Evolutionary conservation across 2,329 filamentous ascomycete species (phyloP).

Genomic region (Aspergillus texensis): DNA sequence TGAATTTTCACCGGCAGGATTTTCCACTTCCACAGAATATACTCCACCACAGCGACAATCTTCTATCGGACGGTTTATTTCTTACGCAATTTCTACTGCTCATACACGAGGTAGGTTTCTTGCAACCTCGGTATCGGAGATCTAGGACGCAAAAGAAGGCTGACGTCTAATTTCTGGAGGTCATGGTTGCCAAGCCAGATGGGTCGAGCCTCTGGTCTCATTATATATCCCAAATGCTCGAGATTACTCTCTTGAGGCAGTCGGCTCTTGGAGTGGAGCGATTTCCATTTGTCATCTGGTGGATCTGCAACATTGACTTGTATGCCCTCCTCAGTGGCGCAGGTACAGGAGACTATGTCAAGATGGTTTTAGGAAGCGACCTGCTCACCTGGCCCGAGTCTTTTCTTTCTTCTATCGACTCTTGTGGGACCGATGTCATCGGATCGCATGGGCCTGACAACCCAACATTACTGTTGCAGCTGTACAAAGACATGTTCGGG

Average conservation of each 20-base stretch:
- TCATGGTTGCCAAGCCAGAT: constrained; percentile 50
- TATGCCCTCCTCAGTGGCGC: constrained; percentile 57
- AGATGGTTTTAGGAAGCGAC: constrained; percentile 50
- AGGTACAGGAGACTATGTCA: constrained; percentile 54
- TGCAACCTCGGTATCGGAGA: background rate
- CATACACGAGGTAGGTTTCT: constrained; percentile 55
- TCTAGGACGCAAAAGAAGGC: background rate
- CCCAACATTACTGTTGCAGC: constrained; percentile 44
- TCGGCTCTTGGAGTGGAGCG: constrained; percentile 49
- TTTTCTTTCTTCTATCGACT: constrained; percentile 40
- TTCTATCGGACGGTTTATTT: constrained; percentile 60
- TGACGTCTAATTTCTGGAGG: constrained; percentile 30
- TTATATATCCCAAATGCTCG: constrained; percentile 55
- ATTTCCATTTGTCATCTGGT: constrained; percentile 57
- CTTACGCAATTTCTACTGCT: constrained; percentile 61
- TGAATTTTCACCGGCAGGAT: constrained; percentile 59
- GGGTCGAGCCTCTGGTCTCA: constrained; percentile 57
- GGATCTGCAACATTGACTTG: constrained; percentile 58
- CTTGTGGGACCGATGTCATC: constrained; percentile 38
- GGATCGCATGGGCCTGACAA: constrained; percentile 42
- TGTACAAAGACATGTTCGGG: constrained; percentile 50
- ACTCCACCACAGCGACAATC: constrained; percentile 50
- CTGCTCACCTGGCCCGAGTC: constrained; percentile 49
- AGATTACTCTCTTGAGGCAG: constrained; percentile 52
- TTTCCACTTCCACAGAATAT: constrained; percentile 52